Evolutionary conservation across 129 eudicot species (phyloP).

Genomic region (Saussurea involucrata): DNA sequence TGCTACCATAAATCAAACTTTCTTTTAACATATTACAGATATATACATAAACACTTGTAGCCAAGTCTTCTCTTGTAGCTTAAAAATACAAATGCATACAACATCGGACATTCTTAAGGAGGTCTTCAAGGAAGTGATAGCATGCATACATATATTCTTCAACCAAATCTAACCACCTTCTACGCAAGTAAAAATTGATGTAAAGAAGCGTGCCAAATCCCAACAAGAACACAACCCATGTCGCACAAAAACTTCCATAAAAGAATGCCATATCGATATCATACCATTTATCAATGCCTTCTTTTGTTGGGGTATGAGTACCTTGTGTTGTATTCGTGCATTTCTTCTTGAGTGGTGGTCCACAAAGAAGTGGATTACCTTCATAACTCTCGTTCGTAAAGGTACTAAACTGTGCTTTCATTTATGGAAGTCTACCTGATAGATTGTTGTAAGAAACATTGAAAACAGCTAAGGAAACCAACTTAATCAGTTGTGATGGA

Average conservation of each 20-base stretch:
- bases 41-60: too few relatives aligned
- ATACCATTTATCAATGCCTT: slow-evolving; percentile 16
- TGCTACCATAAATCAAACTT: neutral
- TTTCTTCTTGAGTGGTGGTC: slow-evolving; percentile 9
- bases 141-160: slow-evolving; percentile 6
- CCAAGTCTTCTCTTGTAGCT: too few relatives aligned
- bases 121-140: neutral
- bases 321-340: neutral
- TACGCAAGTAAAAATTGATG: neutral
- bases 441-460: slow-evolving; percentile 12
- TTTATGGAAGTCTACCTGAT: slow-evolving; percentile 13
- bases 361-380: slow-evolving; percentile 14
- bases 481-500: neutral
- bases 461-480: neutral
- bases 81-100: too few relatives aligned
- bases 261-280: slow-evolving; percentile 3
- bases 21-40: neutral
- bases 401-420: slow-evolving; percentile 15
- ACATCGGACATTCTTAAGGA: neutral
- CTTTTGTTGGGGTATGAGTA: neutral
- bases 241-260: slow-evolving; percentile 12
- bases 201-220: slow-evolving; percentile 4
- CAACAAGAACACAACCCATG: neutral
- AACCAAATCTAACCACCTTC: slow-evolving; percentile 13
- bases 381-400: neutral